Percentiles rank a stretch among this genome's conserved stretches.
Evolutionary conservation across 805 yeast species (phyloP).

Genomic region (Saccharomycopsis schoenii): DNA sequence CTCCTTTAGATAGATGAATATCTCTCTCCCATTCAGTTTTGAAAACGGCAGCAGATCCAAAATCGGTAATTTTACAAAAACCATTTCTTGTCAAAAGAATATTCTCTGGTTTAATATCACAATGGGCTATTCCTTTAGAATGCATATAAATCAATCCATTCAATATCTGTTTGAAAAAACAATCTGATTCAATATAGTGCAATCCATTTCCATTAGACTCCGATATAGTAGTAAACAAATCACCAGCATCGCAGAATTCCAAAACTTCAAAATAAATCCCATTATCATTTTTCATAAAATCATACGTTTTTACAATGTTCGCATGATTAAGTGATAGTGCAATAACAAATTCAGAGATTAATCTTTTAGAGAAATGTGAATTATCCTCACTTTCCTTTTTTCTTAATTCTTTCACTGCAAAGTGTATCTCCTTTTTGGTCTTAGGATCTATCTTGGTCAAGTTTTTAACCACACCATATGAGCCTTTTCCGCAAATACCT

Average conservation of each 20-base stretch:
- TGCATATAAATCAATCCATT: constrained; percentile 82
- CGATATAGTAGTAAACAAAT: constrained; percentile 51
- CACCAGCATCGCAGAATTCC: constrained; percentile 93
- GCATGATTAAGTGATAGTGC: constrained; percentile 66
- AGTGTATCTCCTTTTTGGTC: constrained; percentile 36
- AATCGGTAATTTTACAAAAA: constrained; percentile 64
- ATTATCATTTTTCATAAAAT: constrained; percentile 64
- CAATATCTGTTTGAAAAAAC: constrained; percentile 79
- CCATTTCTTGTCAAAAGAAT: constrained; percentile 60
- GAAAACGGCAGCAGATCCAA: constrained; percentile 87
- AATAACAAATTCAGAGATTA: constrained; percentile 85
- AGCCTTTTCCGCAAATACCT: constrained; percentile 66
- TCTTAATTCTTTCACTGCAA: constrained; percentile 71
- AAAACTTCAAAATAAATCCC: constrained; percentile 79
- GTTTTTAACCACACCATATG: constrained; percentile 90
- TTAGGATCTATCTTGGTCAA: constrained; percentile 31
- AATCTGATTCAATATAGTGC: constrained; percentile 66
- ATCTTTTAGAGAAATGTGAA: constrained; percentile 53
- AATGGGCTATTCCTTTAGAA: constrained; percentile 85
- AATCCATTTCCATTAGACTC: constrained; percentile 42
- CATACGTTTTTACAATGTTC: constrained; percentile 70
- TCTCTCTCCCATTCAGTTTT: constrained; percentile 82
- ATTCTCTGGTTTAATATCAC: constrained; percentile 88
- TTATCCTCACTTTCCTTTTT: constrained; percentile 49
- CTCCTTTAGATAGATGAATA: constrained; percentile 58